Conservation (phyloP, 768 basidiomycete species). For the Sutorius australiensis region DNA sequence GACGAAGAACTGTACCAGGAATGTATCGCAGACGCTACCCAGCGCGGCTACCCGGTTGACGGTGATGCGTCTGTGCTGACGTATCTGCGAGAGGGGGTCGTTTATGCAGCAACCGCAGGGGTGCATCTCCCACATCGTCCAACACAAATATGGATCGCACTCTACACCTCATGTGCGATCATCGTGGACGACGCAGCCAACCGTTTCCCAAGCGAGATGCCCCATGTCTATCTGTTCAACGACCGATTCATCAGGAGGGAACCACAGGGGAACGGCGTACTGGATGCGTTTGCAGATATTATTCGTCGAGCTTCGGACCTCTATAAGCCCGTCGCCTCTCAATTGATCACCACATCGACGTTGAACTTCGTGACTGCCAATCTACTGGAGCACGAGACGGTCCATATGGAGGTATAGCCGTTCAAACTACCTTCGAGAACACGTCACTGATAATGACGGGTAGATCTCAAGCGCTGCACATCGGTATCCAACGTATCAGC, state of each 20-base stretch:
- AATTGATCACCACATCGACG: slow-evolving; percentile 33
- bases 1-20: not conserved
- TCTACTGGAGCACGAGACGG: slow-evolving; percentile 22
- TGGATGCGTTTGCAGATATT: slow-evolving; percentile 30
- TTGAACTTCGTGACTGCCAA: slow-evolving; percentile 27
- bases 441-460: not conserved
- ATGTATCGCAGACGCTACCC: not conserved
- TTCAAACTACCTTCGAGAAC: not conserved
- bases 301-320: slow-evolving; percentile 24
- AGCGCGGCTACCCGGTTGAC: not conserved
- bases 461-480: not conserved
- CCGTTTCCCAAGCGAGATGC: not conserved
- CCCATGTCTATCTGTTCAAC: not conserved
- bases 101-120: slow-evolving; percentile 8
- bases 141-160: slow-evolving; percentile 24
- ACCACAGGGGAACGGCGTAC: slow-evolving; percentile 25
- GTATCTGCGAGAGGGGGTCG: not conserved
- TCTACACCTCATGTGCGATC: slow-evolving; percentile 33
- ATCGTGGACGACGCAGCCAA: slow-evolving; percentile 30
- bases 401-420: slow-evolving; percentile 19
- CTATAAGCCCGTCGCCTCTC: slow-evolving; percentile 25
- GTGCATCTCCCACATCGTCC: slow-evolving; percentile 17
- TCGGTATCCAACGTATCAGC: not conserved
- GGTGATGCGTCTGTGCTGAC: not conserved
- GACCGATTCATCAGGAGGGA: not conserved